Conservation (phyloP, 148 eudicot genomes). For the Pouteria glomerata region DNA sequence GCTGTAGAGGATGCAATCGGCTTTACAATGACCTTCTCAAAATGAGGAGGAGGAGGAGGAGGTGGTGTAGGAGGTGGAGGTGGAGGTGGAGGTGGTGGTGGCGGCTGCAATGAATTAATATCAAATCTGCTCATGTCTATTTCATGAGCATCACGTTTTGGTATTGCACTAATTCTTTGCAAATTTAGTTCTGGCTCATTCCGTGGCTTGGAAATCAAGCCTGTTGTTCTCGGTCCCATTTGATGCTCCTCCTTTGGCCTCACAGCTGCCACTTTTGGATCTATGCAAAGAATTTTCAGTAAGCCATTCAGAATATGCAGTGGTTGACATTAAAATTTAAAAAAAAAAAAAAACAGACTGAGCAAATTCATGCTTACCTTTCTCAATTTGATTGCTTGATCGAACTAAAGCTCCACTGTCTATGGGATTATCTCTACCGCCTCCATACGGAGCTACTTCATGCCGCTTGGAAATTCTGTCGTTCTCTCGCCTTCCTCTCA, state of each 20-base stretch:
- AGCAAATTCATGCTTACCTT: slow-evolving; percentile 32
- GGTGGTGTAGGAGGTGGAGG: slow-evolving; percentile 55
- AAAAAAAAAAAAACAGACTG: background rate
- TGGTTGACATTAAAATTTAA: background rate
- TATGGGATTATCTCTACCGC: slow-evolving; percentile 40
- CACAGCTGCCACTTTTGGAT: slow-evolving; percentile 37
- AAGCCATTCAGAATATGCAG: background rate
- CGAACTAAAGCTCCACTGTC: slow-evolving; percentile 30
- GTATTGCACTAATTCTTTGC: slow-evolving; percentile 33
- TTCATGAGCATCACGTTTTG: slow-evolving; percentile 37
- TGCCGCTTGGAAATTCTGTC: slow-evolving; percentile 45
- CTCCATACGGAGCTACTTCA: slow-evolving; percentile 66
- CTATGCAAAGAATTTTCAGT: slow-evolving; percentile 30
- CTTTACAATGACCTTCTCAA: slow-evolving; percentile 50
- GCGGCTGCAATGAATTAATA: slow-evolving; percentile 56
- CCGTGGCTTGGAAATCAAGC: slow-evolving; percentile 33
- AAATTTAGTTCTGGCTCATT: slow-evolving; percentile 39
- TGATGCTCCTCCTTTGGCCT: slow-evolving; percentile 49
- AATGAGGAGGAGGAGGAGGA: slow-evolving; percentile 34
- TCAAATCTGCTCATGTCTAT: slow-evolving; percentile 50
- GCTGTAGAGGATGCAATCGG: slow-evolving; percentile 41
- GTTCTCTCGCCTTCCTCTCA: slow-evolving; percentile 39
- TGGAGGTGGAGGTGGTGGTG: slow-evolving; percentile 53
- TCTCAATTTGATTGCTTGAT: slow-evolving; percentile 43
- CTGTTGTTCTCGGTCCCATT: slow-evolving; percentile 34